Conservation (phyloP, 23 red algal species). For the Gracilaria gracilis region DNA sequence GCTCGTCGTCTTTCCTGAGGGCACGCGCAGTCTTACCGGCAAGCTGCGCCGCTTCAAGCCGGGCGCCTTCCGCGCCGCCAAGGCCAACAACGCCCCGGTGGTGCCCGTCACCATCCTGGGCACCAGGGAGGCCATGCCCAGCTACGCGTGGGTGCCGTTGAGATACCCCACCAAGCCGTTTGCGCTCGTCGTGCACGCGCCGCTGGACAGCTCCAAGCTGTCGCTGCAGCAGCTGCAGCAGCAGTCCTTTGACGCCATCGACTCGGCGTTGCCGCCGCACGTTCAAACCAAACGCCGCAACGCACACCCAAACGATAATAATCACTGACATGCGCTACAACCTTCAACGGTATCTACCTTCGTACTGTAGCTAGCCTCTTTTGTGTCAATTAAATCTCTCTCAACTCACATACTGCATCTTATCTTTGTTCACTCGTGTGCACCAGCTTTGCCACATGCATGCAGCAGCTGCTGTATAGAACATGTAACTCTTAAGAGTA, state of each 20-base stretch:
- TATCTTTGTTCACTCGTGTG: too few relatives aligned
- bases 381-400: too few relatives aligned
- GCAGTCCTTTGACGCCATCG: conserved; percentile 56
- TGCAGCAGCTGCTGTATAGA: too few relatives aligned
- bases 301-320: background rate
- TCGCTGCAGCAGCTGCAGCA: conserved; percentile 51
- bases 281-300: background rate
- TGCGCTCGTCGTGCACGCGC: conserved; percentile 78
- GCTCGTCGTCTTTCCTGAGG: conserved; percentile 94
- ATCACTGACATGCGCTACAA: too few relatives aligned
- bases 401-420: too few relatives aligned
- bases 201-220: conserved; percentile 50
- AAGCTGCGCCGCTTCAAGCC: conserved; percentile 77
- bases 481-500: too few relatives aligned
- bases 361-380: too few relatives aligned
- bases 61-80: conserved; percentile 91
- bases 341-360: too few relatives aligned
- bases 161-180: conserved; percentile 64
- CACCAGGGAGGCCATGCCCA: conserved; percentile 89
- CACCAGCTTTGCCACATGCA: too few relatives aligned
- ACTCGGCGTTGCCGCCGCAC: conserved; percentile 67
- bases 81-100: conserved; percentile 69
- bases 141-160: conserved; percentile 78
- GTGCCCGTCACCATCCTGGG: conserved; percentile 91
- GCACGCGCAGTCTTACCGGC: conserved; percentile 80